These are phyloP conservation scores for Diaporthe destruens DNA, from an alignment of 2,329 filamentous ascomycete genomes.

Conservation along the genomic window DNA sequence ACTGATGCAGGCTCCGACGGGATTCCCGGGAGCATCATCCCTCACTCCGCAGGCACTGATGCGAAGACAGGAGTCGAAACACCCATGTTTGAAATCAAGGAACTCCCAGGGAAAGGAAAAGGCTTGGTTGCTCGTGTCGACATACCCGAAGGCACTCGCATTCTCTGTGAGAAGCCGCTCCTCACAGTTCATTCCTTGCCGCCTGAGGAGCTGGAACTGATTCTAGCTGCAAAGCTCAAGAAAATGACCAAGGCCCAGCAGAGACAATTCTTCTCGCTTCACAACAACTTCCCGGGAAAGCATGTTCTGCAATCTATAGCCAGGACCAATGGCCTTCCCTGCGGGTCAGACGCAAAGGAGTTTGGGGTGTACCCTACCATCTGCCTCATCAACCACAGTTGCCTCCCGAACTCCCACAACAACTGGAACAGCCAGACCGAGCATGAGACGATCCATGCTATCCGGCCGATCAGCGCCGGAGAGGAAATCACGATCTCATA, in stretches of 20 bases:
- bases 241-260: constrained; percentile 16
- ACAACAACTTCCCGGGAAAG: constrained; percentile 51
- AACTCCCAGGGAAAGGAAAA: constrained; percentile 3
- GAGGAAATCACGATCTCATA: constrained; percentile 51
- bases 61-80: not conserved
- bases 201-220: not conserved
- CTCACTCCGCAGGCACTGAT: not conserved
- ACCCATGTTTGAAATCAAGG: constrained; percentile 12
- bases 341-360: constrained; percentile 43
- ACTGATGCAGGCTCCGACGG: constrained; percentile 27
- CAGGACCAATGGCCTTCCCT: constrained; percentile 51
- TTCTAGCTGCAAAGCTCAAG: constrained; percentile 13
- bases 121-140: constrained; percentile 20
- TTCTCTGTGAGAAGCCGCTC: constrained; percentile 32
- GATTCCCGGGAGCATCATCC: not conserved
- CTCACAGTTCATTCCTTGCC: not conserved
- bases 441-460: constrained; percentile 50
- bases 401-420: constrained; percentile 49
- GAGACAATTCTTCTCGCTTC: constrained; percentile 42
- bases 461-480: constrained; percentile 46
- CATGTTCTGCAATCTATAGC: constrained; percentile 46
- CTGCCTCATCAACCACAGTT: constrained; percentile 53
- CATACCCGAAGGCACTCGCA: constrained; percentile 27
- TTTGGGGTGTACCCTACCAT: constrained; percentile 49
- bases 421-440: constrained; percentile 47